A percentile compares a stretch with the other conserved stretches of the same genome.
These are phyloP conservation scores for Rhizopogon sp. DNA, from an alignment of 768 basidiomycete species.

Conservation along the genomic window DNA sequence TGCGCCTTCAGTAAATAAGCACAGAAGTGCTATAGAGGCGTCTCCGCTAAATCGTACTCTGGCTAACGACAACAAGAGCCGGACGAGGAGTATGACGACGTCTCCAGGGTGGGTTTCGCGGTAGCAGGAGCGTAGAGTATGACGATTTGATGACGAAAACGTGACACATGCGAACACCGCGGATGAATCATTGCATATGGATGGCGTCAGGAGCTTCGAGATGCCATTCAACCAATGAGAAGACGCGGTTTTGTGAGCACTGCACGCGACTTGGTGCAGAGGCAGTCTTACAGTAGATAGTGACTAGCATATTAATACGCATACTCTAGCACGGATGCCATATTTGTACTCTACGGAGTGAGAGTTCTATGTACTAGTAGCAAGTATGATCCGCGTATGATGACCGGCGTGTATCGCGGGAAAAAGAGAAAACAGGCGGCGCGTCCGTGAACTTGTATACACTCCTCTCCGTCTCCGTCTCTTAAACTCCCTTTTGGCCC, in stretches of 20 bases:
- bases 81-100: conserved; percentile 23
- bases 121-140: background rate
- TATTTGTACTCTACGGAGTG: background rate
- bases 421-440: conserved; percentile 1
- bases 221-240: background rate
- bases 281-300: no score
- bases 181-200: no score
- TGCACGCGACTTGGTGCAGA: background rate
- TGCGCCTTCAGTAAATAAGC: conserved; percentile 33
- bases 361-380: background rate
- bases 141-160: background rate
- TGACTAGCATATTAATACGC: background rate
- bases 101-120: conserved; percentile 18
- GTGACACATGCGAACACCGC: background rate
- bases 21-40: conserved; percentile 24
- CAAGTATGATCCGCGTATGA: background rate
- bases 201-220: background rate
- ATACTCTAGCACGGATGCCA: background rate
- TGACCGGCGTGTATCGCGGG: background rate
- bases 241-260: background rate
- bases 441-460: background rate
- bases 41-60: conserved; percentile 2
- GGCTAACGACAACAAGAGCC: conserved; percentile 12
- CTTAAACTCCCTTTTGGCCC: background rate
- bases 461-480: no score